Conservation (phyloP, 164 flowering plant genomes). For the Protea cynaroides region DNA sequence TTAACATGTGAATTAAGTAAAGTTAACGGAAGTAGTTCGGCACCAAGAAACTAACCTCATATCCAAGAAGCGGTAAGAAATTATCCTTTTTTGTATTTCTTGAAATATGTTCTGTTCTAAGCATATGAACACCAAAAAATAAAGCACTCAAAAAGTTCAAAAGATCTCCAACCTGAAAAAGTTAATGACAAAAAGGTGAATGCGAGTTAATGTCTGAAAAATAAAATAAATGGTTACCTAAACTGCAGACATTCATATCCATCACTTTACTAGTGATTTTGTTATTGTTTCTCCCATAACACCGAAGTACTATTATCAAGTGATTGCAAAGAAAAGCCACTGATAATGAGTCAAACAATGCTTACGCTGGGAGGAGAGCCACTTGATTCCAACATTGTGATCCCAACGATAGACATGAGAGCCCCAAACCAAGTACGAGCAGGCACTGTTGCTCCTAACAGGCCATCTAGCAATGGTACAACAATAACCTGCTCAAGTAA, state of each 20-base stretch:
- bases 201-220: no score
- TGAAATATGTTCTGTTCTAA: slow-evolving; percentile 77
- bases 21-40: background rate
- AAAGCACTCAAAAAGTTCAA: slow-evolving; percentile 76
- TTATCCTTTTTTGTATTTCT: slow-evolving; percentile 50
- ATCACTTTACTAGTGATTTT: background rate
- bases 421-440: slow-evolving; percentile 79
- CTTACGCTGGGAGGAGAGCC: slow-evolving; percentile 91
- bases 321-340: slow-evolving; percentile 2
- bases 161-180: slow-evolving; percentile 72
- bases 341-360: slow-evolving; percentile 3
- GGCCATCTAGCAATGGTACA: slow-evolving; percentile 82
- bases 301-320: slow-evolving; percentile 3
- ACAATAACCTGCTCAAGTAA: slow-evolving; percentile 51
- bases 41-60: slow-evolving; percentile 47
- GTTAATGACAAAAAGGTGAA: slow-evolving; percentile 5
- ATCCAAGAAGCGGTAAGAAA: slow-evolving; percentile 70
- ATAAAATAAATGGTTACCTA: background rate
- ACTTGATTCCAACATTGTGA: slow-evolving; percentile 80
- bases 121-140: slow-evolving; percentile 80
- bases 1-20: background rate
- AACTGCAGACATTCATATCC: slow-evolving; percentile 3
- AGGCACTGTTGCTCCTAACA: slow-evolving; percentile 70
- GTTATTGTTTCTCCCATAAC: slow-evolving; percentile 9
- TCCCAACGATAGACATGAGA: slow-evolving; percentile 59